Percentiles rank a stretch among this genome's conserved stretches.
Evolutionary conservation across 768 basidiomycete genomes (phyloP).

Genomic region (Russula foetens): DNA sequence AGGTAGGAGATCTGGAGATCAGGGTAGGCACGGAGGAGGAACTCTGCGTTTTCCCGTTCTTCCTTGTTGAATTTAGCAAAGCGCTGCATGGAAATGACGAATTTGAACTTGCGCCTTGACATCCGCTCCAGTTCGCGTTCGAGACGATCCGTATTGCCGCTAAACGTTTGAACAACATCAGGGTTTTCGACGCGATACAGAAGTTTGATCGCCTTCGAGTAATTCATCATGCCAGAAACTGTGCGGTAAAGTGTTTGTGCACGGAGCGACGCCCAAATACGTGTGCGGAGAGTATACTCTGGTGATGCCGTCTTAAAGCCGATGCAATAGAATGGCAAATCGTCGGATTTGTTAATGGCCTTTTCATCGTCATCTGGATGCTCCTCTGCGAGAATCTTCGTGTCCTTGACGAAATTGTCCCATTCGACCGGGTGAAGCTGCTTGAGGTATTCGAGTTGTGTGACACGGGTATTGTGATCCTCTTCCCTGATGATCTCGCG

Average conservation of each 20-base stretch:
- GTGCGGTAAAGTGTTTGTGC: constrained; percentile 98
- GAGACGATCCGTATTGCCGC: constrained; percentile 91
- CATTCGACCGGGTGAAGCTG: constrained; percentile 98
- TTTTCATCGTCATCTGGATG: constrained; percentile 62
- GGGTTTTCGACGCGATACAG: constrained; percentile 99
- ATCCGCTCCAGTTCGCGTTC: constrained; percentile 96
- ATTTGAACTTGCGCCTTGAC: constrained; percentile 97
- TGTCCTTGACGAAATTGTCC: constrained; percentile 99
- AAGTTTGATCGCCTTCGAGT: constrained; percentile 98
- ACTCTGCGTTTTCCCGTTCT: constrained; percentile 97
- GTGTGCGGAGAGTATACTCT: constrained; percentile 96
- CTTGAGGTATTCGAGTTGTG: constrained; percentile 94
- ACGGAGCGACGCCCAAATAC: constrained; percentile 98
- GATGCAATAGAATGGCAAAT: constrained; percentile 98
- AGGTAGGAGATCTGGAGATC: constrained; percentile 98
- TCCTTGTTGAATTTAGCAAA: constrained; percentile 99
- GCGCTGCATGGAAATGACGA: constrained; percentile 96
- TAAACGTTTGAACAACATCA: constrained; percentile 91
- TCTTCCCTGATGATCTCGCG: constrained; percentile 98
- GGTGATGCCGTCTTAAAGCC: constrained; percentile 99
- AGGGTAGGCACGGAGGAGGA: constrained; percentile 94
- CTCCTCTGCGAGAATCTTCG: constrained; percentile 96
- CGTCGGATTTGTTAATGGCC: constrained; percentile 59
- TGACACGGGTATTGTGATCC: constrained; percentile 93
- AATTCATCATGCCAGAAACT: constrained; percentile 99